Evolutionary conservation across 108 stramenopile genomes (phyloP).

Genomic region (Nitzschia sp.): DNA sequence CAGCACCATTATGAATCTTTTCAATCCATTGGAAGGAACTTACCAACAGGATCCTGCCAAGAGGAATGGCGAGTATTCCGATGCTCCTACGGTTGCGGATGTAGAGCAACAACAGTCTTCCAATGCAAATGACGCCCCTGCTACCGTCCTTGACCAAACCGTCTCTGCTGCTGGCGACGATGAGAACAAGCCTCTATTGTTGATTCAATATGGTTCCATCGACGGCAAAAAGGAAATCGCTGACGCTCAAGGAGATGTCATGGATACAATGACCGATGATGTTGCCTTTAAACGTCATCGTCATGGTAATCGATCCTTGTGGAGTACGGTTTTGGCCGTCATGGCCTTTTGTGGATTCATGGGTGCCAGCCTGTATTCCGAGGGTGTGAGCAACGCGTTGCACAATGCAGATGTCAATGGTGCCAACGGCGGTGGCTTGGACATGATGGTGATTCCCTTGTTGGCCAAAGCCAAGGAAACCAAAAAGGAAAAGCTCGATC

Average conservation of each 20-base stretch:
- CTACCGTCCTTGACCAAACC: not conserved
- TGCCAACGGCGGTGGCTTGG: not conserved
- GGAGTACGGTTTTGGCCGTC: not conserved
- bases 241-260: not conserved
- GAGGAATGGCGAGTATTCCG: not conserved
- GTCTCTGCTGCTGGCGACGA: not conserved
- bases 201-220: slow-evolving; percentile 6
- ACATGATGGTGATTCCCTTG: not conserved
- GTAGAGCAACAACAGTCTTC: not conserved
- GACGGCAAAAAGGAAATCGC: not conserved
- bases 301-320: not conserved
- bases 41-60: not conserved
- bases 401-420: not conserved
- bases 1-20: not conserved
- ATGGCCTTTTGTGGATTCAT: not conserved
- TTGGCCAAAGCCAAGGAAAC: not conserved
- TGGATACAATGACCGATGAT: not conserved
- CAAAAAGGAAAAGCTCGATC: not conserved
- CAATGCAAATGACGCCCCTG: not conserved
- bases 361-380: slow-evolving; percentile 3
- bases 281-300: not conserved
- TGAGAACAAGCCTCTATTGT: not conserved
- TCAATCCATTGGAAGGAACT: not conserved
- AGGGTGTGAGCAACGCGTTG: too few species aligned
- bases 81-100: not conserved